Percentiles rank a stretch among this genome's conserved stretches.
Evolutionary conservation across 2,329 filamentous ascomycete species (phyloP).

Genomic region (Neofusicoccum umdonicola): DNA sequence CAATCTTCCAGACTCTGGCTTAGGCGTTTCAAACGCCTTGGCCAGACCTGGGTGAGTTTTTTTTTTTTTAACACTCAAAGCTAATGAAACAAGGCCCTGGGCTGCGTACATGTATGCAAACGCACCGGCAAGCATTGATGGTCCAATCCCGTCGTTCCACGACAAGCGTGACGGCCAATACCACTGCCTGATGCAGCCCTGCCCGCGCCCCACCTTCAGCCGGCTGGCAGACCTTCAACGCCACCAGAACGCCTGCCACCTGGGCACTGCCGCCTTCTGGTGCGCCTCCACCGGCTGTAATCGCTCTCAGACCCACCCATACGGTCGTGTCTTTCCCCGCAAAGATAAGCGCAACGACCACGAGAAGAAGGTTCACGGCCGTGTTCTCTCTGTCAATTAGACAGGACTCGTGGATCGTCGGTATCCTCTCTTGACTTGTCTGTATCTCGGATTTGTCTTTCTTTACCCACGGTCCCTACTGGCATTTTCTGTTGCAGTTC

Average conservation of each 20-base stretch:
- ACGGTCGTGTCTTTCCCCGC: slow-evolving; percentile 1
- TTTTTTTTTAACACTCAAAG: too few relatives aligned
- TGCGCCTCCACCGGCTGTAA: not conserved
- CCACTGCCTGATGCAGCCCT: not conserved
- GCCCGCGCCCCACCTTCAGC: not conserved
- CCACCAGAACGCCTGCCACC: not conserved
- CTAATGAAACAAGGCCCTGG: too few relatives aligned
- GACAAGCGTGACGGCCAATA: not conserved
- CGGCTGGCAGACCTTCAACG: not conserved
- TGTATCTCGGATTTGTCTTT: not conserved
- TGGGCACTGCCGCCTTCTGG: not conserved
- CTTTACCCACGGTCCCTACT: too few relatives aligned
- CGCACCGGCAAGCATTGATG: too few relatives aligned
- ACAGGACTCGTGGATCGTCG: fast-evolving
- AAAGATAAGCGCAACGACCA: slow-evolving; percentile 18
- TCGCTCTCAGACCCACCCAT: not conserved
- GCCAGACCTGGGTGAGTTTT: too few relatives aligned
- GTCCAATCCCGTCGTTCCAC: too few relatives aligned
- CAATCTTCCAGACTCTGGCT: too few relatives aligned
- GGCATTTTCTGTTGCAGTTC: too few relatives aligned
- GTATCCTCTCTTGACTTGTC: too few relatives aligned
- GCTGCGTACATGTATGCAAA: too few relatives aligned
- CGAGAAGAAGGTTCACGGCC: slow-evolving; percentile 14
- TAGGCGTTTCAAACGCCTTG: too few relatives aligned
- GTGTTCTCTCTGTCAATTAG: not conserved